phyloP scores from a whole-genome alignment of 2,329 filamentous ascomycete genomes.

The Bimuria novae-zelandiae region DNA sequence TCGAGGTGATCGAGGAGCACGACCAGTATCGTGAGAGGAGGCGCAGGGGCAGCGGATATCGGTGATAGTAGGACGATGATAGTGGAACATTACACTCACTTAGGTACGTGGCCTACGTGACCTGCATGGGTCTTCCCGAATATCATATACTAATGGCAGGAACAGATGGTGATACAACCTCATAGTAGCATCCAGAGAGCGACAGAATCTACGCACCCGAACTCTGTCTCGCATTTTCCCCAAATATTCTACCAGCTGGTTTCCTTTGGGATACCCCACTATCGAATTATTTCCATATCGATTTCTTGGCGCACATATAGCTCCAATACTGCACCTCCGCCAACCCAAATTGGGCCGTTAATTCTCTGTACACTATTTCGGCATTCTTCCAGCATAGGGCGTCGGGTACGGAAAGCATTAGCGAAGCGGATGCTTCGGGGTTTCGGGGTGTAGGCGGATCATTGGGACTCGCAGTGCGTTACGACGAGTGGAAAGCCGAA shows the following conservation, averaged over 20 bases:
- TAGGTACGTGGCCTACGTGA: neutral
- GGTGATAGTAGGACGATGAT: slow-evolving; percentile 46
- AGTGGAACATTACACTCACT: neutral
- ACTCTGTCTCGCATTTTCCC: neutral
- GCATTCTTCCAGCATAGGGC: slow-evolving; percentile 11
- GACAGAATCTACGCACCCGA: neutral
- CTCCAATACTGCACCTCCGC: neutral
- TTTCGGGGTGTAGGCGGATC: neutral
- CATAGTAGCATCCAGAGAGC: neutral
- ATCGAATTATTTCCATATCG: slow-evolving; percentile 5
- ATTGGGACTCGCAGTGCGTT: neutral
- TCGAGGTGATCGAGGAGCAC: slow-evolving; percentile 64
- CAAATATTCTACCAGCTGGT: no score
- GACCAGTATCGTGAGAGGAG: slow-evolving; percentile 47
- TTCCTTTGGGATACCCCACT: neutral
- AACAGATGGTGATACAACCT: neutral
- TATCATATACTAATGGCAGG: neutral
- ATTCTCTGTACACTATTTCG: slow-evolving; percentile 16
- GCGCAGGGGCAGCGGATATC: slow-evolving; percentile 51
- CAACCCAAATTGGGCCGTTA: neutral
- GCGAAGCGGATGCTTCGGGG: neutral
- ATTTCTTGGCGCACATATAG: neutral
- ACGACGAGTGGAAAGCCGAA: neutral
- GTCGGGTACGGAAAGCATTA: slow-evolving; percentile 9
- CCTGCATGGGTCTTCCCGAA: neutral